A percentile compares a stretch with the other conserved stretches of the same genome.
These are phyloP conservation scores for Aspergillus luchuensis DNA, from an alignment of 2,329 filamentous ascomycete genomes.

Conservation along the genomic window DNA sequence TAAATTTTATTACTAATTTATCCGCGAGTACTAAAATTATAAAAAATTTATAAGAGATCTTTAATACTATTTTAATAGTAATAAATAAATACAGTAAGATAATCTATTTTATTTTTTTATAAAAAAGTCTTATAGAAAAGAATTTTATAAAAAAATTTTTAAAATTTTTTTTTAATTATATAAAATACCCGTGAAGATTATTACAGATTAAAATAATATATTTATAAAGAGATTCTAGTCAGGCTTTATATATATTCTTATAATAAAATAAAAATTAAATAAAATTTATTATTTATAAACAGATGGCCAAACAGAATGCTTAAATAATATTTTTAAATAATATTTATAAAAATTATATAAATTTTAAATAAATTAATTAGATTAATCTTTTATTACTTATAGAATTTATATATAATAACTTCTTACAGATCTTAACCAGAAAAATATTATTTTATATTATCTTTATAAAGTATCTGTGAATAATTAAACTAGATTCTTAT, in stretches of 20 bases:
- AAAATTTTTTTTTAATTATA: background rate
- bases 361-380: slow-evolving; percentile 5
- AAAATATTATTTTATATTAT: background rate
- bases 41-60: no score
- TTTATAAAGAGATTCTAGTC: background rate
- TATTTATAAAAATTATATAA: slow-evolving; percentile 1
- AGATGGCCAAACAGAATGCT: background rate
- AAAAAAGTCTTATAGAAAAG: no score
- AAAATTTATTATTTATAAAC: background rate
- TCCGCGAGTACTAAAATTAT: no score
- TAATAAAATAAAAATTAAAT: background rate
- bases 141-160: no score
- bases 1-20: no score
- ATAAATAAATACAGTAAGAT: background rate
- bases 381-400: background rate
- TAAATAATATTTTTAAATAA: background rate
- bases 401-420: background rate
- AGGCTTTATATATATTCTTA: background rate
- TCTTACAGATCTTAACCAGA: background rate
- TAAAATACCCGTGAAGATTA: background rate
- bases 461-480: background rate
- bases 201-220: background rate
- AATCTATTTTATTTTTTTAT: no score
- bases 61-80: no score
- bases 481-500: slow-evolving; percentile 5